Conservation (phyloP, 2,329 filamentous ascomycete genomes). For the Epichloe elymi region DNA sequence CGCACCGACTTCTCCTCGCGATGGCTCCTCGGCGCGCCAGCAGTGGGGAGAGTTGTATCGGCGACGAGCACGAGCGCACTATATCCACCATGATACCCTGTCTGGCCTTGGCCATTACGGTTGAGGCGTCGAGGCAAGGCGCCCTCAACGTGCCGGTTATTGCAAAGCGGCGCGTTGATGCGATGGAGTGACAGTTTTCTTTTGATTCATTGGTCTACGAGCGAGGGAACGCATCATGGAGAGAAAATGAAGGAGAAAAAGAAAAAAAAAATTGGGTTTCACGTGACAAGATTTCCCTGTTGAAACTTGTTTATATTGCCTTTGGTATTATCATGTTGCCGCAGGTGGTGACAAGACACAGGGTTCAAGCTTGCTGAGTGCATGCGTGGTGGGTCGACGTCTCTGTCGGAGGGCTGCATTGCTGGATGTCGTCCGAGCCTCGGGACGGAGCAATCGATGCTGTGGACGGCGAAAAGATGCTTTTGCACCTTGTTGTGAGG, state of each 20-base stretch:
- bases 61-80: slow-evolving; percentile 24
- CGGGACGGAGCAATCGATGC: neutral
- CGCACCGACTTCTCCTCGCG: slow-evolving; percentile 20
- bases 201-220: neutral
- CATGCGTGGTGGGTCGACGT: neutral
- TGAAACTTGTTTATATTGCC: neutral
- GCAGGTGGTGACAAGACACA: neutral
- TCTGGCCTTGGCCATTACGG: slow-evolving; percentile 21
- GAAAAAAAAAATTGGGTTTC: neutral
- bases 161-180: slow-evolving; percentile 2
- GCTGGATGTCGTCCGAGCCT: neutral
- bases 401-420: slow-evolving; percentile 2
- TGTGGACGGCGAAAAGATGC: neutral
- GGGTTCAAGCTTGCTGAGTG: neutral
- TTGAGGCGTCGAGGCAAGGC: neutral
- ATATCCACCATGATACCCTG: slow-evolving; percentile 29
- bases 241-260: slow-evolving; percentile 1
- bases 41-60: slow-evolving; percentile 20
- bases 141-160: neutral
- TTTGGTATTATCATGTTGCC: neutral
- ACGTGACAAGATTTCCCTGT: neutral
- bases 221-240: neutral
- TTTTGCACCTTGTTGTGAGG: neutral
- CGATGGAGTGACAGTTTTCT: neutral
- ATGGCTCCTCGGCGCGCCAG: slow-evolving; percentile 17